Conservation (phyloP, 1,284 basidiomycete species). For the Fomitopsis pinicola region DNA sequence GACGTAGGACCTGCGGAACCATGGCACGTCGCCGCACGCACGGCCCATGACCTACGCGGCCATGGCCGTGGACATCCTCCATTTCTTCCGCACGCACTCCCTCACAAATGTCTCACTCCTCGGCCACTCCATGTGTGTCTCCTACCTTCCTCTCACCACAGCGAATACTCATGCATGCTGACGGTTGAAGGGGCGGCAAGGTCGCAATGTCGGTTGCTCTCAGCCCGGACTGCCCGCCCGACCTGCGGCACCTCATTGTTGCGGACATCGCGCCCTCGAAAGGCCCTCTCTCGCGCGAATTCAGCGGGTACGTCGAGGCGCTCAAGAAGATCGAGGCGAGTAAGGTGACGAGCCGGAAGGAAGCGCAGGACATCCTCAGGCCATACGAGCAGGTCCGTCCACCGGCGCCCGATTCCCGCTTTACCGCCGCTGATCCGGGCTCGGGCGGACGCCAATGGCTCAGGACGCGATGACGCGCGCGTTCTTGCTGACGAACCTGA, state of each 20-base stretch:
- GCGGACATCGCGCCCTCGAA: slow-evolving; percentile 78
- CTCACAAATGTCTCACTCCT: slow-evolving; percentile 65
- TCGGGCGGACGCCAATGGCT: neutral
- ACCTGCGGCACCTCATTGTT: slow-evolving; percentile 65
- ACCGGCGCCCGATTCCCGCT: neutral
- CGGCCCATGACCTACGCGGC: slow-evolving; percentile 65
- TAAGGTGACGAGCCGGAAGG: slow-evolving; percentile 51
- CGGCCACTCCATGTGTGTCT: slow-evolving; percentile 79
- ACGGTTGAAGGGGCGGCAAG: slow-evolving; percentile 75
- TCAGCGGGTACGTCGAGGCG: slow-evolving; percentile 57
- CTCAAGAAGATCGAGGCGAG: slow-evolving; percentile 67
- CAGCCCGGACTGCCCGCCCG: slow-evolving; percentile 40
- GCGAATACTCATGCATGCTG: neutral
- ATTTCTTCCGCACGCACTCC: slow-evolving; percentile 49
- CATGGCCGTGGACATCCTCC: slow-evolving; percentile 71
- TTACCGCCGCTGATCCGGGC: slow-evolving; percentile 3
- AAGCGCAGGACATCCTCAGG: slow-evolving; percentile 62
- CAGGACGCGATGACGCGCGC: slow-evolving; percentile 69
- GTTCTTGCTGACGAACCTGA: slow-evolving; percentile 83
- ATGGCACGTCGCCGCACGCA: slow-evolving; percentile 74
- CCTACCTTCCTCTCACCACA: slow-evolving; percentile 2
- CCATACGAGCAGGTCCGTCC: slow-evolving; percentile 51
- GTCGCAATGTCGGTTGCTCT: slow-evolving; percentile 80
- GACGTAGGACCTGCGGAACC: slow-evolving; percentile 76
- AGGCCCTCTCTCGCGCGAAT: slow-evolving; percentile 62